A percentile compares a stretch with the other conserved stretches of the same genome.
Conservation (phyloP, 23 red algal species). For the Agarophyton chilense region DNA sequence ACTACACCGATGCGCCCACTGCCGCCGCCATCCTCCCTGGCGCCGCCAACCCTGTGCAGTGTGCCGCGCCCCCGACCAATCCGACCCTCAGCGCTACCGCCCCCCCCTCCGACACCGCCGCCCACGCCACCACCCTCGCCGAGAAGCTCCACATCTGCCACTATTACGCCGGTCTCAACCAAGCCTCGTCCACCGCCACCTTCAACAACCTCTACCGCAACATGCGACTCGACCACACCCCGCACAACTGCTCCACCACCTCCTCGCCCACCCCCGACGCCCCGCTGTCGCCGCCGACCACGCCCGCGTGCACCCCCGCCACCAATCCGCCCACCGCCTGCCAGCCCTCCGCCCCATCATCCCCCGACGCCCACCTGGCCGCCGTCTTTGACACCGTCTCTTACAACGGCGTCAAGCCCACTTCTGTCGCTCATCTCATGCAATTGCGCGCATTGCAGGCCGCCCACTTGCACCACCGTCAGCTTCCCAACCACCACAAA, state of each 20-base stretch:
- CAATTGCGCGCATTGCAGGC: slow-evolving; percentile 7
- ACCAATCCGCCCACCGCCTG: neutral
- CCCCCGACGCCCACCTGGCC: neutral
- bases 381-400: neutral
- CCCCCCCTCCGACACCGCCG: neutral
- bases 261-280: neutral
- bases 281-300: slow-evolving; percentile 15
- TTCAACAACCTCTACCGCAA: neutral
- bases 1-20: neutral
- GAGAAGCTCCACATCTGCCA: slow-evolving; percentile 9
- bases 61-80: neutral
- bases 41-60: neutral
- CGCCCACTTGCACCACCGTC: neutral
- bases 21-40: neutral
- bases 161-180: slow-evolving; percentile 2
- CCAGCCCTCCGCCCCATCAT: neutral
- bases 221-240: neutral
- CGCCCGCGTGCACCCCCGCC: slow-evolving; percentile 19
- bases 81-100: neutral
- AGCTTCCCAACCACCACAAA: neutral
- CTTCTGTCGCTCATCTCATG: slow-evolving; percentile 10
- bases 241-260: neutral
- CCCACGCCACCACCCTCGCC: neutral
- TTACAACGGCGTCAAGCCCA: slow-evolving; percentile 7
- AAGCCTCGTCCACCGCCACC: slow-evolving; percentile 8